Evolutionary conservation across 495 filamentous ascomycete species (phyloP), one percentile per base, ranked within the genome.

Genomic region (Hypoxylon perforatum): DNA sequence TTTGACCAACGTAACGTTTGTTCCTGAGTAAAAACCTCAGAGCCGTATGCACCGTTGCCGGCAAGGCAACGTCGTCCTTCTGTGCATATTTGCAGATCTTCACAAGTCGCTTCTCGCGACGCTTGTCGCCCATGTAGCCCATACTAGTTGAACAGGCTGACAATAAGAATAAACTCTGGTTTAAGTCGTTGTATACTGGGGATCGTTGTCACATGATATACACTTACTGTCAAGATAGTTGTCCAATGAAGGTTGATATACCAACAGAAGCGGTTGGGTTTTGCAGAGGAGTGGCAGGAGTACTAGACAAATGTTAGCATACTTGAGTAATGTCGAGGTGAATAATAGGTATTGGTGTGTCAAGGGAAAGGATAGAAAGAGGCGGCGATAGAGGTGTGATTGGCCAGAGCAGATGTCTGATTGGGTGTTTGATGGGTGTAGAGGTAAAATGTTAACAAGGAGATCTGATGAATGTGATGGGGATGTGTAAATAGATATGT

Each of bases 1-100:
- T 23, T n/a, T 57, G 61, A 1, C 21, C 7, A 41, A 57, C 14
- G 15, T 8, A 9, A 4, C 17, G 28, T 2, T 10, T 15, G 11
- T 36, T 7, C 14, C 23, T 57, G 10, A 57, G 57, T 15, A 42
- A 44, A 44, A 69, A 69, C n/a, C 57, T 65, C 22, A 66, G 46
- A 38, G 56, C 35, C 1, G 46, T 39, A 4, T 69, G 15, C 21
- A 23, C 53, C 0, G 25, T 44, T 17, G 52, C 51, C 2, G 61
- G 38, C 2, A 66, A 48, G 1, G 39, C 45, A 5, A 39, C 28
- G 18, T 61, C 57, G 23, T 65, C 25, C 12, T 66, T 38, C 35
- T 65, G 61, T 11, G 36, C 38, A 42, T 41, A 45, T 22, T 49
- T 67, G n/a, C 67, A 52, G 14, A 44, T 12, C 35, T 36, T 17